Percentiles rank a stretch among this genome's conserved stretches.
Conservation (phyloP, 23 red algal species). For the Gracilaria domingensis region DNA sequence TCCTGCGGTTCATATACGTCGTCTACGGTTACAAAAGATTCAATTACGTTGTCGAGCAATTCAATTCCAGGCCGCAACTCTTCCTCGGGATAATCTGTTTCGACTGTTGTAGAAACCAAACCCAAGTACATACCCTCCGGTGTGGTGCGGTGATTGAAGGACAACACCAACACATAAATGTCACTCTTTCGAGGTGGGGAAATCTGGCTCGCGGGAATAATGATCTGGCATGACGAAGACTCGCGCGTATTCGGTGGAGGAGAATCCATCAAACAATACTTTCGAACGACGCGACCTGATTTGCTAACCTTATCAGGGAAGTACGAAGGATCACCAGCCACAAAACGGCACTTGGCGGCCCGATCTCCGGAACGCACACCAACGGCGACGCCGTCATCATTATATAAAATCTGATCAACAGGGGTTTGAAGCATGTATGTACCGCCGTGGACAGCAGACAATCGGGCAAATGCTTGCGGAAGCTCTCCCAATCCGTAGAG, state of each 20-base stretch:
- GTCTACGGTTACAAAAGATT: constrained; percentile 89
- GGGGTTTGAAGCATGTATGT: constrained; percentile 94
- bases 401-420: constrained; percentile 80
- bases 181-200: constrained; percentile 79
- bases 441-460: constrained; percentile 96
- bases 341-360: constrained; percentile 82
- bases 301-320: constrained; percentile 77
- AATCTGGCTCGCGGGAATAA: constrained; percentile 84
- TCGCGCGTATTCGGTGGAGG: constrained; percentile 89
- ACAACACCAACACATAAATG: constrained; percentile 97
- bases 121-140: constrained; percentile 90
- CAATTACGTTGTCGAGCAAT: constrained; percentile 84
- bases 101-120: constrained; percentile 94
- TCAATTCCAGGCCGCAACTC: constrained; percentile 82
- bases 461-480: constrained; percentile 97
- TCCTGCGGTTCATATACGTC: constrained; percentile 87
- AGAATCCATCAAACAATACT: constrained; percentile 90
- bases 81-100: constrained; percentile 77
- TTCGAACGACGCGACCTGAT: constrained; percentile 82
- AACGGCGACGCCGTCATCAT: constrained; percentile 67
- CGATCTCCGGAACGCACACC: constrained; percentile 84
- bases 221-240: constrained; percentile 89
- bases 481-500: constrained; percentile 98
- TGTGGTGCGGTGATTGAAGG: constrained; percentile 83
- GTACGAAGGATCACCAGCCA: constrained; percentile 94